These are phyloP conservation scores for Populus hybrid DNA, from an alignment of 441 rosid species.

Conservation along the genomic window DNA sequence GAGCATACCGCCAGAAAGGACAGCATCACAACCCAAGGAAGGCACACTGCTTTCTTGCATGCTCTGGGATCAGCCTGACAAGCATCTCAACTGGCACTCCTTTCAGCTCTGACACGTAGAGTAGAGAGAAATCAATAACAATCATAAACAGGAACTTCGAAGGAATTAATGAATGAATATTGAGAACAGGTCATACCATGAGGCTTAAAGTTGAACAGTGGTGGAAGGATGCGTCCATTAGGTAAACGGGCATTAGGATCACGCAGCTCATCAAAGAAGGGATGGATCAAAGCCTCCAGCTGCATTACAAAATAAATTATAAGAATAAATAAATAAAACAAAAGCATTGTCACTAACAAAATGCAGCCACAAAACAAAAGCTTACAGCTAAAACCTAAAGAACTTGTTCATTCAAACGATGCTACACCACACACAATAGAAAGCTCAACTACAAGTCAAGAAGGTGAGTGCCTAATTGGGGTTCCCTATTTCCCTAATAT, in stretches of 20 bases:
- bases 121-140: slow-evolving; percentile 2
- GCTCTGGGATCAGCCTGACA: slow-evolving; percentile 39
- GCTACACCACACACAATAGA: background rate
- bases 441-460: background rate
- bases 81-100: slow-evolving; percentile 31
- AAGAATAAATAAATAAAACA: background rate
- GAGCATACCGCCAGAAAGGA: slow-evolving; percentile 26
- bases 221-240: slow-evolving; percentile 34
- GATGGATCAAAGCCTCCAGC: slow-evolving; percentile 33
- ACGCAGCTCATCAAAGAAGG: slow-evolving; percentile 31
- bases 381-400: background rate
- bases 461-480: background rate
- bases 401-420: background rate
- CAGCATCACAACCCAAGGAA: slow-evolving; percentile 41
- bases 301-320: slow-evolving; percentile 24
- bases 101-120: slow-evolving; percentile 34
- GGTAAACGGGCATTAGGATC: slow-evolving; percentile 31
- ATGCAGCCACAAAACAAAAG: background rate
- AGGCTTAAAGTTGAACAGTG: slow-evolving; percentile 2
- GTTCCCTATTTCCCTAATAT: background rate
- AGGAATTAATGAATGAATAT: background rate
- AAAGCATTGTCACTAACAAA: background rate
- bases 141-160: background rate
- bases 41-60: slow-evolving; percentile 46
- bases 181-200: slow-evolving; percentile 9